These are phyloP conservation scores for Helicocarpus griseus DNA, from an alignment of 2,329 filamentous ascomycete species.

Conservation along the genomic window DNA sequence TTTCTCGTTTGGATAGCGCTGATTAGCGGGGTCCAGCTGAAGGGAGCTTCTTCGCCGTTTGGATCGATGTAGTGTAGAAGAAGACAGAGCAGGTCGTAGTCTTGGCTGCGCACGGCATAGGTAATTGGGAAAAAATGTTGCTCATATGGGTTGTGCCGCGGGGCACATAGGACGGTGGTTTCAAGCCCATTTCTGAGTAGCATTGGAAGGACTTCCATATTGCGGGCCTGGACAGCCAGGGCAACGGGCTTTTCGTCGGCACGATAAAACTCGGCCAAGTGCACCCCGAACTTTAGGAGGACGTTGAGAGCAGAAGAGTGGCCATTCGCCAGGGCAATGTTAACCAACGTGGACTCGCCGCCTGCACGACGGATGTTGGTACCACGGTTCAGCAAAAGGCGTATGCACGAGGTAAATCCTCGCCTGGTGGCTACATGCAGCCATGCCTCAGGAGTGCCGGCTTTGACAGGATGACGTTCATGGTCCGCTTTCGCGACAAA, in stretches of 20 bases:
- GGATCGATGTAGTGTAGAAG: not conserved
- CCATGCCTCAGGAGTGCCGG: too few relatives aligned
- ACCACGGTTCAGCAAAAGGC: too few relatives aligned
- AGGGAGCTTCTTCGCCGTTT: not conserved
- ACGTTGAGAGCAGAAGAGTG: not conserved
- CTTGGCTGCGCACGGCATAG: not conserved
- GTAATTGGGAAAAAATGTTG: not conserved
- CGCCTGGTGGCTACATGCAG: too few relatives aligned
- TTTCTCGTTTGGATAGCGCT: not conserved
- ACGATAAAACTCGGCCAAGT: not conserved
- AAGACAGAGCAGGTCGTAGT: not conserved
- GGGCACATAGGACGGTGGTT: not conserved
- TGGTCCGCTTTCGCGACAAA: too few relatives aligned
- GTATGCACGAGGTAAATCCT: too few relatives aligned
- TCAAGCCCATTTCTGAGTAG: not conserved
- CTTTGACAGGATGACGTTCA: too few relatives aligned
- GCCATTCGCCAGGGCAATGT: too few relatives aligned
- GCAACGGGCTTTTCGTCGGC: not conserved
- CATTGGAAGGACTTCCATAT: not conserved
- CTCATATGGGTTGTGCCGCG: not conserved
- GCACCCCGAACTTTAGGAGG: not conserved
- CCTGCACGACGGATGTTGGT: too few relatives aligned
- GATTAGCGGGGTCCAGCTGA: not conserved
- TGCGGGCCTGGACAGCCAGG: not conserved
- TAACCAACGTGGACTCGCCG: too few relatives aligned